Evolutionary conservation across 2,329 filamentous ascomycete species (phyloP).

Genomic region (Calonectria pseudoturangicola): DNA sequence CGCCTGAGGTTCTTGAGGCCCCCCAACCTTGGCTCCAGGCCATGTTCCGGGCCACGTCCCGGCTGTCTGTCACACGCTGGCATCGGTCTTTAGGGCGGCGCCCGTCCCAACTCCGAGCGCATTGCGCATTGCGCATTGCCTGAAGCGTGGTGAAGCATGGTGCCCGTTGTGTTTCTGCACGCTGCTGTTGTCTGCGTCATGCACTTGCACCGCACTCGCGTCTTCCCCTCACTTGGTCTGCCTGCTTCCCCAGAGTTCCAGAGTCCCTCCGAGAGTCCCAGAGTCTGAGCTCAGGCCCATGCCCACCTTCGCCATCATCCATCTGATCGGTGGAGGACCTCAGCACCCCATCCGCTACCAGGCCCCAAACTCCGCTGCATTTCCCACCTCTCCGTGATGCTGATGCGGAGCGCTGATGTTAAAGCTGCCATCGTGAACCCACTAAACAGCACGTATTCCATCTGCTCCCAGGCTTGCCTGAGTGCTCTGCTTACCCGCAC

Average conservation of each 20-base stretch:
- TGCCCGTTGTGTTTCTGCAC: not conserved
- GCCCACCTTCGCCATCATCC: not conserved
- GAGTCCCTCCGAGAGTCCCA: too few relatives aligned
- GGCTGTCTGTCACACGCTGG: constrained; percentile 21
- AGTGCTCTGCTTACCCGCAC: not conserved
- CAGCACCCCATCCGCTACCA: not conserved
- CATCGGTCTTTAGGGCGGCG: constrained; percentile 28
- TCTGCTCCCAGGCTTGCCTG: not conserved
- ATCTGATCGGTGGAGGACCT: constrained; percentile 14
- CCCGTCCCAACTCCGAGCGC: constrained; percentile 20
- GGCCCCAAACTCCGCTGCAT: constrained; percentile 8
- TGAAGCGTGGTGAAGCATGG: constrained; percentile 12
- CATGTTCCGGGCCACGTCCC: constrained; percentile 6
- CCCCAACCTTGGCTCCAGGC: constrained; percentile 19
- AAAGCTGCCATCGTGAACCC: not conserved
- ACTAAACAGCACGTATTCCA: constrained; percentile 6
- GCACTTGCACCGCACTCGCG: not conserved
- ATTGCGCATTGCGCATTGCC: not conserved
- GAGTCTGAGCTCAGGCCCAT: not conserved
- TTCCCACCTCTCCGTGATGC: constrained; percentile 1
- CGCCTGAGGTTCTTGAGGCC: constrained; percentile 26
- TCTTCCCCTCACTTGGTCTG: constrained; percentile 16
- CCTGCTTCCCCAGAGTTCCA: constrained; percentile 5
- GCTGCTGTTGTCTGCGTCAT: constrained; percentile 7
- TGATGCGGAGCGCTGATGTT: constrained; percentile 15